phyloP scores from a whole-genome alignment of 1,284 basidiomycete genomes.

The Papiliotrema nemorosa region DNA sequence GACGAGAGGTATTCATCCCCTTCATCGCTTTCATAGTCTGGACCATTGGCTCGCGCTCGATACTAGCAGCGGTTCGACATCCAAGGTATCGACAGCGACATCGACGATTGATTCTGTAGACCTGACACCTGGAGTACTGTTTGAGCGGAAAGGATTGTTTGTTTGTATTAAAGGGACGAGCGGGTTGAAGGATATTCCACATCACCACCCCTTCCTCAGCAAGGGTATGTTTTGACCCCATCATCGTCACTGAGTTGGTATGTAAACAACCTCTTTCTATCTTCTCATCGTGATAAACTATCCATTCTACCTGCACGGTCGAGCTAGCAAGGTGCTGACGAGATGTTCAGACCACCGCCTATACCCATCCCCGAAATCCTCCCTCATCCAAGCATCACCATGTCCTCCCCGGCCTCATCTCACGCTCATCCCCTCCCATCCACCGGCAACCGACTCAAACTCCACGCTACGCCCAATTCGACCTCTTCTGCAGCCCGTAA shows the following conservation, averaged over 20 bases:
- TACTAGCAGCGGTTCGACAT: too few species aligned
- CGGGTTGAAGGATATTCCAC: background rate
- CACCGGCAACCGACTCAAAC: constrained; percentile 17
- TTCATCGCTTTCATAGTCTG: too few species aligned
- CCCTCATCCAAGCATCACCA: background rate
- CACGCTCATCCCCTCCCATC: constrained; percentile 6
- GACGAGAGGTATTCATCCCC: background rate
- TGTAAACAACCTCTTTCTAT: background rate
- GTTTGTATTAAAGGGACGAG: background rate
- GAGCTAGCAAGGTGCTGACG: background rate
- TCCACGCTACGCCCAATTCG: constrained; percentile 15
- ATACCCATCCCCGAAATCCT: background rate
- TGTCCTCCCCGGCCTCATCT: background rate
- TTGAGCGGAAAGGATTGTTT: background rate
- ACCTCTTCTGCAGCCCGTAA: constrained; percentile 26
- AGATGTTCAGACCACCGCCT: constrained; percentile 1
- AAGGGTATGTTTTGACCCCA: constrained; percentile 2
- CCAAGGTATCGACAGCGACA: too few species aligned
- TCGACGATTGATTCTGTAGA: background rate
- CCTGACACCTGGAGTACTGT: background rate
- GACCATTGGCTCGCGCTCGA: too few species aligned
- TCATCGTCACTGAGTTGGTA: background rate
- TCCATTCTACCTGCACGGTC: background rate
- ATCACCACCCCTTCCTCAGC: background rate
- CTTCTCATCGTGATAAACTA: background rate